Evolutionary conservation across 129 eudicot species (phyloP).

Genomic region (Scalesia atractyloides): DNA sequence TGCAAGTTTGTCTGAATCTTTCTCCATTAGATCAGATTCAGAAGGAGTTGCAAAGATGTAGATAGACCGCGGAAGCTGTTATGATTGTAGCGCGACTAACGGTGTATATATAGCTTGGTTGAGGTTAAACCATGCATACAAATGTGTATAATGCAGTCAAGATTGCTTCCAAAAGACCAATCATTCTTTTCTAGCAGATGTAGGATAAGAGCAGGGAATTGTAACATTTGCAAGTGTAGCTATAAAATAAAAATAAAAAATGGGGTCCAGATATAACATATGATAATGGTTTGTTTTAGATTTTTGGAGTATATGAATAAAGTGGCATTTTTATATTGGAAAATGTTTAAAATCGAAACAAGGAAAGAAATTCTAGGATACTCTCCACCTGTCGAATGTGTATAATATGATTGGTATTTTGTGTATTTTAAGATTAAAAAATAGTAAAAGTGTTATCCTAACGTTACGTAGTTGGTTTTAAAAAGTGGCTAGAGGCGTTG

Average conservation of each 20-base stretch:
- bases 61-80: background rate
- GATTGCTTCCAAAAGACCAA: conserved; percentile 21
- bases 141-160: conserved; percentile 3
- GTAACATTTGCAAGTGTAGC: conserved; percentile 31
- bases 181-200: conserved; percentile 22
- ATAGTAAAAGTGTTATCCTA: background rate
- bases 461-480: background rate
- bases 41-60: background rate
- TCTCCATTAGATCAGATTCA: conserved; percentile 39
- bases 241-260: conserved; percentile 10
- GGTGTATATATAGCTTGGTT: conserved; percentile 8
- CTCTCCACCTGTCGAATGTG: conserved; percentile 6
- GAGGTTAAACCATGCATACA: conserved; percentile 20
- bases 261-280: conserved; percentile 24
- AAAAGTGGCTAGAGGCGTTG: background rate
- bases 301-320: conserved; percentile 33
- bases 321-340: conserved; percentile 13
- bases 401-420: conserved; percentile 9
- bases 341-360: background rate
- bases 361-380: conserved; percentile 14
- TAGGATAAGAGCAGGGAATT: conserved; percentile 33
- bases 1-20: conserved; percentile 26
- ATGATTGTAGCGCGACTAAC: background rate
- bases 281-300: conserved; percentile 25
- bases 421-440: background rate